Conservation (phyloP, 345 rosid genomes). For the Eucalyptus victrix region DNA sequence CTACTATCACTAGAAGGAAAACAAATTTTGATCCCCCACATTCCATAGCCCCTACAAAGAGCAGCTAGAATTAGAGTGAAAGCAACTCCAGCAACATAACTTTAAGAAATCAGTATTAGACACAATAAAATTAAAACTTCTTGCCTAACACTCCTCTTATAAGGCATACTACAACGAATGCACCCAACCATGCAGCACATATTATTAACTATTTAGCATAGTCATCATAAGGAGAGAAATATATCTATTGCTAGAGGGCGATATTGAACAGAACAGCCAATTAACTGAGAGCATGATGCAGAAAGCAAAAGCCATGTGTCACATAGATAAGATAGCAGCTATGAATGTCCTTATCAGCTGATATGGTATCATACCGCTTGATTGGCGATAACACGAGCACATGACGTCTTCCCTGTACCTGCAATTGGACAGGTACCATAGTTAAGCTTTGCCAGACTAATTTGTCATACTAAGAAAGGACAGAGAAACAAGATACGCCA, state of each 20-base stretch:
- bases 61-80: not conserved
- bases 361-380: slow-evolving; percentile 57
- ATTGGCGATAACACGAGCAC: slow-evolving; percentile 85
- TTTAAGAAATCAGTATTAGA: not conserved
- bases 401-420: slow-evolving; percentile 98
- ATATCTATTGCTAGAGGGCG: not conserved
- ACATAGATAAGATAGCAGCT: not conserved
- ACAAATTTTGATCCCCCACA: not conserved
- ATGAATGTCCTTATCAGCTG: not conserved
- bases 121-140: not conserved
- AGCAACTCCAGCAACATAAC: not conserved
- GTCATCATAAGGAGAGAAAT: not conserved
- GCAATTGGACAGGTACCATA: not conserved
- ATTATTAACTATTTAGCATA: not conserved
- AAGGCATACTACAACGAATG: not conserved
- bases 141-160: not conserved
- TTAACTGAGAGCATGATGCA: not conserved
- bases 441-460: not conserved
- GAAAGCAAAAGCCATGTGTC: not conserved
- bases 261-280: not conserved
- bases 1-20: not conserved
- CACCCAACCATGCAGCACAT: not conserved
- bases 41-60: not conserved
- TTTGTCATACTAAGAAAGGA: not conserved
- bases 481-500: not conserved